Conservation (phyloP, 2,329 filamentous ascomycete species). For the Aspergillus brunneoviolaceus region DNA sequence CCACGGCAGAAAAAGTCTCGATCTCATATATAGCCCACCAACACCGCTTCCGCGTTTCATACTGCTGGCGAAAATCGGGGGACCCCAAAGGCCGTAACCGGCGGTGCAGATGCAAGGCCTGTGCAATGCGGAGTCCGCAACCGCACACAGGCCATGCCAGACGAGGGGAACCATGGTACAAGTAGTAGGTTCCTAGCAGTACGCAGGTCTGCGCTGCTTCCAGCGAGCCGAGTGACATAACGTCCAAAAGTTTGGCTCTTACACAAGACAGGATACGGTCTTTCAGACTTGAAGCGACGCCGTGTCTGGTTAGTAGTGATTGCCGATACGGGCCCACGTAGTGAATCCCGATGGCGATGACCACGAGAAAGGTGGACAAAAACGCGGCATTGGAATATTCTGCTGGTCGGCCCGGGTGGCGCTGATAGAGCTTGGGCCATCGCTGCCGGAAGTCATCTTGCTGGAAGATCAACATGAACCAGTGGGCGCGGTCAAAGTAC, state of each 20-base stretch:
- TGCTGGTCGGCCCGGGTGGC: background rate
- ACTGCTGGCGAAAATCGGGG: background rate
- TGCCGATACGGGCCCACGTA: slow-evolving; percentile 20
- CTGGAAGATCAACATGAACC: slow-evolving; percentile 42
- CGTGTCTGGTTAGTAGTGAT: slow-evolving; percentile 2
- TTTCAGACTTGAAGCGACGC: slow-evolving; percentile 10
- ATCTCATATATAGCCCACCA: slow-evolving; percentile 47
- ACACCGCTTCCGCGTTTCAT: slow-evolving; percentile 35
- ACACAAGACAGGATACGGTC: slow-evolving; percentile 18
- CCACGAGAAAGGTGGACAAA: slow-evolving; percentile 24
- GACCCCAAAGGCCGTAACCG: background rate
- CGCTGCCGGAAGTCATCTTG: slow-evolving; percentile 31
- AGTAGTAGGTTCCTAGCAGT: slow-evolving; percentile 39
- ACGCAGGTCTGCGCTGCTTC: slow-evolving; percentile 38
- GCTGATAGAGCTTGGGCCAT: slow-evolving; percentile 20
- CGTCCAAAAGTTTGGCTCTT: slow-evolving; percentile 21
- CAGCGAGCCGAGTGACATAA: slow-evolving; percentile 25
- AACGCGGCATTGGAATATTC: slow-evolving; percentile 8
- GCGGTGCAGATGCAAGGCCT: slow-evolving; percentile 37
- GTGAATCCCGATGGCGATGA: slow-evolving; percentile 25
- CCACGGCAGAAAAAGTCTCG: slow-evolving; percentile 43
- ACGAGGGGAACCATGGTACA: slow-evolving; percentile 37
- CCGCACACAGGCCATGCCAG: slow-evolving; percentile 43
- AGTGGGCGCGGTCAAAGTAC: slow-evolving; percentile 43
- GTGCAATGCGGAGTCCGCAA: slow-evolving; percentile 37